Percentiles rank a stretch among this genome's conserved stretches.
These are phyloP conservation scores for Cetraspora pellucida DNA, from an alignment of 192 early-diverging fungal species.

Conservation along the genomic window DNA sequence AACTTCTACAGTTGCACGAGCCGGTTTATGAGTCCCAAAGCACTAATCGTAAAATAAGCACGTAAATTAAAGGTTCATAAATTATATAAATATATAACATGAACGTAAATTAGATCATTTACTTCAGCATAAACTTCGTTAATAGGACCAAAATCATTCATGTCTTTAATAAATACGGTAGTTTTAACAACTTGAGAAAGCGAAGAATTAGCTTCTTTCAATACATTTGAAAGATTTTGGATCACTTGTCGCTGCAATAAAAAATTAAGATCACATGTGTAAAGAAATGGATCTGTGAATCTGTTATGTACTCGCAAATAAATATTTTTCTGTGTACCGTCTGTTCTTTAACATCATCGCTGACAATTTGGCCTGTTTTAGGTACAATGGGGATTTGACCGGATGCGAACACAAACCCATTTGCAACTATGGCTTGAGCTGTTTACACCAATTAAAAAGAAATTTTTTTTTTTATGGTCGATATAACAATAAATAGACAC, in stretches of 20 bases:
- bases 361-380: constrained; percentile 72
- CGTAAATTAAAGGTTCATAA: not conserved
- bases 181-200: constrained; percentile 93
- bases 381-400: constrained; percentile 79
- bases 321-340: constrained; percentile 46
- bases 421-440: constrained; percentile 78
- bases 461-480: not conserved
- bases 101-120: not conserved
- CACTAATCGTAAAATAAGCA: constrained; percentile 38
- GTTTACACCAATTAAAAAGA: not conserved
- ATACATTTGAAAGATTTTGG: constrained; percentile 82
- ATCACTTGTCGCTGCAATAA: constrained; percentile 60
- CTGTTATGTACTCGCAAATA: not conserved
- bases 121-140: constrained; percentile 87
- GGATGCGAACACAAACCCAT: constrained; percentile 82
- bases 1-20: constrained; percentile 83
- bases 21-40: constrained; percentile 67
- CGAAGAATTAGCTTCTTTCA: constrained; percentile 77
- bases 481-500: constrained; percentile 25
- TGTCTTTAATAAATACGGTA: constrained; percentile 91
- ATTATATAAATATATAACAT: not conserved
- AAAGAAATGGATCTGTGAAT: not conserved
- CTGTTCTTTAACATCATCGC: constrained; percentile 70
- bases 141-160: constrained; percentile 89
- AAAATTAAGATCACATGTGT: not conserved